phyloP scores from a whole-genome alignment of 352 stramenopile species.

The Phytopythium vexans region DNA sequence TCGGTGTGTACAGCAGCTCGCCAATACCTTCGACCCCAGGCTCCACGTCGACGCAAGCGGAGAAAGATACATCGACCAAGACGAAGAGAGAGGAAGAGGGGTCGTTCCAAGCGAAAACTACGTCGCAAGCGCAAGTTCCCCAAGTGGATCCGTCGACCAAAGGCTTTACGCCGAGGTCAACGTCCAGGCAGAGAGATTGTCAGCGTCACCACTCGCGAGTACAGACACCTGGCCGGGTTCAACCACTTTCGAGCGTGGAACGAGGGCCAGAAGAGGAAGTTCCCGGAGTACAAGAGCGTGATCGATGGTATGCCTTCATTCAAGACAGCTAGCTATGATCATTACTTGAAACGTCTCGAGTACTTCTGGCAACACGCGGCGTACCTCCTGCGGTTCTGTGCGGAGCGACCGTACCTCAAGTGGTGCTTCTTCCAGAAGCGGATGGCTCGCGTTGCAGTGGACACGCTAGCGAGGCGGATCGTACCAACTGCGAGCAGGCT shows the following conservation, averaged over 20 bases:
- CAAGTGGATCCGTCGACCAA: not conserved
- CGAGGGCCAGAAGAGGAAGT: conserved; percentile 1
- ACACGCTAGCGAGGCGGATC: conserved; percentile 2
- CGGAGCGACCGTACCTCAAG: conserved; percentile 4
- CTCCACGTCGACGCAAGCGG: conserved; percentile 1
- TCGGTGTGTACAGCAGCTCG: conserved; percentile 6
- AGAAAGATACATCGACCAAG: not conserved
- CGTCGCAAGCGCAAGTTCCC: not conserved
- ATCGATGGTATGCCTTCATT: conserved; percentile 6
- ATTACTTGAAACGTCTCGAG: conserved; percentile 4
- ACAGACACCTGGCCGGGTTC: conserved; percentile 8
- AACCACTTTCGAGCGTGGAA: conserved; percentile 5
- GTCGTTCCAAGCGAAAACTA: not conserved
- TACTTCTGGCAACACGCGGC: conserved; percentile 5
- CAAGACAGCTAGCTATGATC: conserved; percentile 4
- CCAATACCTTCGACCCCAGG: conserved; percentile 2
- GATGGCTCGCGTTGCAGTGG: conserved; percentile 6
- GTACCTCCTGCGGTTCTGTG: conserved; percentile 2
- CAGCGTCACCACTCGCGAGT: conserved; percentile 1
- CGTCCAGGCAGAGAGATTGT: not conserved
- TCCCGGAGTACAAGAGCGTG: conserved; percentile 3
- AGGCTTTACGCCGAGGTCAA: not conserved
- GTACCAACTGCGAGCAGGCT: conserved; percentile 1
- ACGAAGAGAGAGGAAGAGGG: not conserved
- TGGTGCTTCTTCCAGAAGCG: conserved; percentile 7